A percentile compares a stretch with the other conserved stretches of the same genome.
These are phyloP conservation scores for Aulographum hederae DNA, from an alignment of 2,329 filamentous ascomycete genomes.

Conservation along the genomic window DNA sequence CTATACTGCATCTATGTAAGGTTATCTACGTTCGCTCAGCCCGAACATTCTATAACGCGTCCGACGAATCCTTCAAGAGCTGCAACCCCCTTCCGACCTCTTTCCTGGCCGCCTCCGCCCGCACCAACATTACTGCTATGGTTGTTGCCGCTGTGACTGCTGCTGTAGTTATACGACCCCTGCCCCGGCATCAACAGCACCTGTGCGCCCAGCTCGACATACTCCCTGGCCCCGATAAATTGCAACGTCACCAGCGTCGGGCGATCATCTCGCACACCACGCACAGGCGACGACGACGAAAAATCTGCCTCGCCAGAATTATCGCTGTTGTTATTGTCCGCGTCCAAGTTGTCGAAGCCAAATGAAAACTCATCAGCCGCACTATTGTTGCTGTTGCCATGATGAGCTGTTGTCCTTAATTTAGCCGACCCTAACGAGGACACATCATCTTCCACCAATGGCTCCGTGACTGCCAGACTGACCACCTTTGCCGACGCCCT, in stretches of 20 bases:
- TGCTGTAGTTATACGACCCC: too few relatives aligned
- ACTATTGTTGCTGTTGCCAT: too few relatives aligned
- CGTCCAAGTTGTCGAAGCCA: constrained; percentile 6
- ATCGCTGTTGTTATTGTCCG: constrained; percentile 11
- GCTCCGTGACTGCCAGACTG: constrained; percentile 18
- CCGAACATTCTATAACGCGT: constrained; percentile 36
- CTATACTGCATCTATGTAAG: too few relatives aligned
- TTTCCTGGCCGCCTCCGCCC: constrained; percentile 41
- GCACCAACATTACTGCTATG: too few relatives aligned
- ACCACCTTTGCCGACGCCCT: constrained; percentile 62
- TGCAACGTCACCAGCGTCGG: constrained; percentile 43
- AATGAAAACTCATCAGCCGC: background rate
- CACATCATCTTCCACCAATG: constrained; percentile 14
- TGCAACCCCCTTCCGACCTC: constrained; percentile 27
- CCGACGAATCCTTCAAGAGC: constrained; percentile 59
- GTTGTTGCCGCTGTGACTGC: too few relatives aligned
- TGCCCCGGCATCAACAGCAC: constrained; percentile 56
- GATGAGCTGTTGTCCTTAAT: background rate
- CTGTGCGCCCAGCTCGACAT: constrained; percentile 52
- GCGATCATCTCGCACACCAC: constrained; percentile 7
- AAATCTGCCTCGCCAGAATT: too few relatives aligned
- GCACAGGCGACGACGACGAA: background rate
- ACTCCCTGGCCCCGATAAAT: constrained; percentile 51
- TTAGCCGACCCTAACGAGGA: constrained; percentile 8
- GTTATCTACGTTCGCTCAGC: background rate